Evolutionary conservation across 2,329 filamentous ascomycete genomes (phyloP).

Genomic region (Phoma sp.): DNA sequence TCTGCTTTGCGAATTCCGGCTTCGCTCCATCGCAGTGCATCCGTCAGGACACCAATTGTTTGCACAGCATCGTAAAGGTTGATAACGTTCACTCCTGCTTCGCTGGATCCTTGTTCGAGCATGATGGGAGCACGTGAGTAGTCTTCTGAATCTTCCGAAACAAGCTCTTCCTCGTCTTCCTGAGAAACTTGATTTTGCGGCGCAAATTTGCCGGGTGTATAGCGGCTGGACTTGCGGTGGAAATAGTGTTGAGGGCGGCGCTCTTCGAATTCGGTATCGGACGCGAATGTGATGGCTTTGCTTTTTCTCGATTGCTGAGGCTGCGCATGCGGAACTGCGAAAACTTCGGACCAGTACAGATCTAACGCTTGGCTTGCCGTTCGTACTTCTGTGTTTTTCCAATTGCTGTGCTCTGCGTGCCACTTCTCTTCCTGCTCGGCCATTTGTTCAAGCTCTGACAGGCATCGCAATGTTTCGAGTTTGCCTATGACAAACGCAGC

Average conservation of each 20-base stretch:
- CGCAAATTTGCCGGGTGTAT: conserved; percentile 37
- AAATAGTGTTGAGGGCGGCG: conserved; percentile 35
- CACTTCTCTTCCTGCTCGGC: conserved; percentile 28
- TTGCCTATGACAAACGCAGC: conserved; percentile 35
- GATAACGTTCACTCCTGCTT: not conserved
- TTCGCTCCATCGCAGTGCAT: conserved; percentile 8
- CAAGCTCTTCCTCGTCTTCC: conserved; percentile 14
- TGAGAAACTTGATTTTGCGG: not conserved
- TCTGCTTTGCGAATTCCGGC: conserved; percentile 6
- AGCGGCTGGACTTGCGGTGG: conserved; percentile 34
- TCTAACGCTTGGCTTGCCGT: conserved; percentile 34
- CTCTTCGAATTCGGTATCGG: conserved; percentile 29
- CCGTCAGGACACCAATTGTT: conserved; percentile 8
- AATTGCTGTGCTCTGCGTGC: conserved; percentile 20
- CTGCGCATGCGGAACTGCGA: conserved; percentile 8
- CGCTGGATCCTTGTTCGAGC: conserved; percentile 2
- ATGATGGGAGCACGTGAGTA: conserved; percentile 17
- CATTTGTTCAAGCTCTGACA: conserved; percentile 28
- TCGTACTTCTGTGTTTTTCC: conserved; percentile 19
- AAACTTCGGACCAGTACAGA: conserved; percentile 32
- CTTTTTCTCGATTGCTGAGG: conserved; percentile 7
- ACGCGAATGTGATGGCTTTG: conserved; percentile 25
- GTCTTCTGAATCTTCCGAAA: conserved; percentile 31
- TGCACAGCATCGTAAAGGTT: conserved; percentile 3
- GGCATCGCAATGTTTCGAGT: conserved; percentile 25